These are phyloP conservation scores for Pyricularia grisea DNA, from an alignment of 2,329 filamentous ascomycete genomes.

Conservation along the genomic window DNA sequence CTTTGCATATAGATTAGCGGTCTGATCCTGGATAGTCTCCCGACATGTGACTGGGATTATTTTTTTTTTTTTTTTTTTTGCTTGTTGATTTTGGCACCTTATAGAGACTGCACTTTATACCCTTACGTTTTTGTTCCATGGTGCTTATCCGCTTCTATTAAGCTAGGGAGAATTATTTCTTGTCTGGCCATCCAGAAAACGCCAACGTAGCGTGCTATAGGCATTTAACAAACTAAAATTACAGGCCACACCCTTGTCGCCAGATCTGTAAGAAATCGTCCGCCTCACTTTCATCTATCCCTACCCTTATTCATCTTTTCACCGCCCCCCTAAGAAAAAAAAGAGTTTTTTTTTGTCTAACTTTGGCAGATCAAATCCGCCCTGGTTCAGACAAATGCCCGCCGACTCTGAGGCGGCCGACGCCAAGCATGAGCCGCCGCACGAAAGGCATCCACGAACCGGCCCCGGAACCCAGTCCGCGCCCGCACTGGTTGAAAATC, in stretches of 20 bases:
- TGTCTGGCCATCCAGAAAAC: not conserved
- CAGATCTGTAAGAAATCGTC: not conserved
- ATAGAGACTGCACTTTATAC: not conserved
- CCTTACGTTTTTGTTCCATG: not conserved
- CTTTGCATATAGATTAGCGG: conserved; percentile 1
- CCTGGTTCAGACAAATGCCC: not conserved
- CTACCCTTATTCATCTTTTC: not conserved
- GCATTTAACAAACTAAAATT: not conserved
- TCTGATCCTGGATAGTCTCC: not conserved
- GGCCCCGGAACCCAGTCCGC: not conserved
- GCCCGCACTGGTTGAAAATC: not conserved
- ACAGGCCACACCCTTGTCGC: not conserved
- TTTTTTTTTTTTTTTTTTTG: not conserved
- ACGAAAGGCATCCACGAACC: not conserved
- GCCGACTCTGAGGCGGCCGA: not conserved
- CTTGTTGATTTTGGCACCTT: not conserved
- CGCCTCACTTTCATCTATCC: not conserved
- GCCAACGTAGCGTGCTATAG: not conserved
- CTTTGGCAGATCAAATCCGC: no score
- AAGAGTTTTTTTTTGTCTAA: no score
- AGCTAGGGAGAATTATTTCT: not conserved
- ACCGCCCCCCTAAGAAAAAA: no score
- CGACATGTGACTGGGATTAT: not conserved
- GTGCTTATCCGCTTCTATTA: not conserved
- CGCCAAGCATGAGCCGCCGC: not conserved